phyloP scores from a whole-genome alignment of 1,139 yeast species.

The Hyphopichia burtonii region DNA sequence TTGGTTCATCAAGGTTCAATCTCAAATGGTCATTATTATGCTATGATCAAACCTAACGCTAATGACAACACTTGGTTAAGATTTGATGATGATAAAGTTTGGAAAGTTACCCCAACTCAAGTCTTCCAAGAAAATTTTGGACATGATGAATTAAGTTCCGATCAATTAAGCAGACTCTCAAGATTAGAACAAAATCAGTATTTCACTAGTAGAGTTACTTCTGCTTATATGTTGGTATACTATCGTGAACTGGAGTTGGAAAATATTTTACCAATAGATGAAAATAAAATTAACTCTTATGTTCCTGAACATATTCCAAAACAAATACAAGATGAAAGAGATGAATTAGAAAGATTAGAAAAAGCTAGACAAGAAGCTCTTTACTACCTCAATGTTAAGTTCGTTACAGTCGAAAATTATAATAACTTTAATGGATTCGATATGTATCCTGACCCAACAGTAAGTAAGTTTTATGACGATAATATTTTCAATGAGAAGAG shows the following conservation, averaged over 20 bases:
- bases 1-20: slow-evolving; percentile 95
- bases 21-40: slow-evolving; percentile 94
- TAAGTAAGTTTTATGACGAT: slow-evolving; percentile 45
- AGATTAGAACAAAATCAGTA: slow-evolving; percentile 64
- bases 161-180: slow-evolving; percentile 48
- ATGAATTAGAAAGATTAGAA: slow-evolving; percentile 55
- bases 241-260: slow-evolving; percentile 63
- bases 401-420: slow-evolving; percentile 54
- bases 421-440: slow-evolving; percentile 72
- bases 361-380: slow-evolving; percentile 78
- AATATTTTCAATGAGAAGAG: slow-evolving; percentile 46
- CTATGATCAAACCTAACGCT: slow-evolving; percentile 80
- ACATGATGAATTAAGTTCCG: slow-evolving; percentile 56
- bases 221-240: slow-evolving; percentile 97
- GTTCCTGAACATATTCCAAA: slow-evolving; percentile 72
- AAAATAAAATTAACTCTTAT: slow-evolving; percentile 35
- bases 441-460: slow-evolving; percentile 60
- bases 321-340: slow-evolving; percentile 61
- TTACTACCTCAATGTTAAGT: slow-evolving; percentile 60
- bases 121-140: slow-evolving; percentile 95
- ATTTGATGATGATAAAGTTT: slow-evolving; percentile 94
- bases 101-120: slow-evolving; percentile 78
- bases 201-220: slow-evolving; percentile 73
- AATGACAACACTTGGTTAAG: slow-evolving; percentile 73
- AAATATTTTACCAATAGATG: slow-evolving; percentile 58